These are phyloP conservation scores for Orychophragmus violaceus DNA, from an alignment of 345 rosid species.

Conservation along the genomic window DNA sequence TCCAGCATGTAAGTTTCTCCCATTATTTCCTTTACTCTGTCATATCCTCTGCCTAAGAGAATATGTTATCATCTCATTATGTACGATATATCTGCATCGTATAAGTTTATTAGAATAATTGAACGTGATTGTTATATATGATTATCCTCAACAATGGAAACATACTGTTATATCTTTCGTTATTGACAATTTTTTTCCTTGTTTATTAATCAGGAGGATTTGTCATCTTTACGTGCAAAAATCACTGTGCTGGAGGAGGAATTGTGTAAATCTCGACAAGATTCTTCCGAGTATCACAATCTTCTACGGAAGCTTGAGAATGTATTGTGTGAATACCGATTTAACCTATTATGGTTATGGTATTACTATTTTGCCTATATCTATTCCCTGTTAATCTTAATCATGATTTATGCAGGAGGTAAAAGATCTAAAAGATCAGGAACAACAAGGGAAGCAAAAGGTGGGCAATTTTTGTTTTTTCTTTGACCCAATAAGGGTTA, in stretches of 20 bases:
- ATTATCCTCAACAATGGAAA: not conserved
- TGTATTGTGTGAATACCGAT: slow-evolving; percentile 36
- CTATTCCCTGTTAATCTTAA: slow-evolving; percentile 6
- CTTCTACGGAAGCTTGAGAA: slow-evolving; percentile 61
- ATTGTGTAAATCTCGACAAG: slow-evolving; percentile 62
- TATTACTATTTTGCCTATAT: not conserved
- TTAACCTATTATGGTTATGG: not conserved
- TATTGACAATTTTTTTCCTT: slow-evolving; percentile 17
- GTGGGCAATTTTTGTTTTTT: slow-evolving; percentile 30
- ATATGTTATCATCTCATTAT: not conserved
- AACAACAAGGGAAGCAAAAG: slow-evolving; percentile 90
- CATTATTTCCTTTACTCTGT: slow-evolving; percentile 2
- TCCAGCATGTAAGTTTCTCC: slow-evolving; percentile 46
- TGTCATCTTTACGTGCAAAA: slow-evolving; percentile 55
- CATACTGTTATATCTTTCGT: slow-evolving; percentile 1
- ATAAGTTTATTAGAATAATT: not conserved
- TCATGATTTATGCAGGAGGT: slow-evolving; percentile 55
- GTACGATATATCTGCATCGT: not conserved
- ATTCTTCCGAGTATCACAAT: slow-evolving; percentile 49
- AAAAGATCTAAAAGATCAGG: slow-evolving; percentile 73
- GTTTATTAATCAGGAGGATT: slow-evolving; percentile 56
- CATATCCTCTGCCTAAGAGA: not conserved
- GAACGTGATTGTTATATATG: not conserved
- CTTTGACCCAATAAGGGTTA: not conserved
- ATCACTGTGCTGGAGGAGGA: slow-evolving; percentile 80